phyloP scores from a whole-genome alignment of 2,329 filamentous ascomycete species.

The Epichloe gansuensis region DNA sequence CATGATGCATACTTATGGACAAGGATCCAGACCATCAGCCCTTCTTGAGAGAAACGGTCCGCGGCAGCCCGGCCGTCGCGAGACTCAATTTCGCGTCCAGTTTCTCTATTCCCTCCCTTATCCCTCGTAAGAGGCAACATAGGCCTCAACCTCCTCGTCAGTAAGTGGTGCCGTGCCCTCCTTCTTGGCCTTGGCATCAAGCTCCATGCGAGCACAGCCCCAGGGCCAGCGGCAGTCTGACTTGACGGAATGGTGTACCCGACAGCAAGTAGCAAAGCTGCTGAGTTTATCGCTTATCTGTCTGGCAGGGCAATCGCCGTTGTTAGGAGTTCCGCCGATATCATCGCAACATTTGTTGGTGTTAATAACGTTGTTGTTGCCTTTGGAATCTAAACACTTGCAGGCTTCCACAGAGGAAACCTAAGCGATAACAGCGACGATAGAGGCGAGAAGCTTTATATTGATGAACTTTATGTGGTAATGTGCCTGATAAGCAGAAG shows the following conservation, averaged over 20 bases:
- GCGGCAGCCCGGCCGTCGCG: too few species aligned
- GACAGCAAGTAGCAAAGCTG: neutral
- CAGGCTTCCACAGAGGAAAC: constrained; percentile 4
- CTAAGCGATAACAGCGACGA: neutral
- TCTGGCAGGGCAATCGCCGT: neutral
- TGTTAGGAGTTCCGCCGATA: neutral
- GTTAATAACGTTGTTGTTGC: neutral
- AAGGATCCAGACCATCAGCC: too few species aligned
- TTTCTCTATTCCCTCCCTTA: neutral
- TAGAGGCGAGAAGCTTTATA: constrained; percentile 1
- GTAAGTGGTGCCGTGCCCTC: neutral
- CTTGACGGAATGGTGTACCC: neutral
- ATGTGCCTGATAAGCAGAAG: too few species aligned
- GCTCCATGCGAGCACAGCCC: constrained; percentile 1
- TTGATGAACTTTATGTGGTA: neutral
- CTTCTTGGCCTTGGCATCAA: neutral
- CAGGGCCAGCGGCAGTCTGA: constrained; percentile 1
- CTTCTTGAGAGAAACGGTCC: too few species aligned
- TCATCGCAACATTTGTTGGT: neutral
- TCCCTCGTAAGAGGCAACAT: neutral
- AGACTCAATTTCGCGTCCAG: too few species aligned
- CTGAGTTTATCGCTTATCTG: neutral
- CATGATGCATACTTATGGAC: too few species aligned
- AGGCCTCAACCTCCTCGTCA: neutral
- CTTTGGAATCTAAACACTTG: neutral